These are phyloP conservation scores for Phytophthora tentaculata DNA, from an alignment of 352 stramenopile genomes.

Conservation along the genomic window DNA sequence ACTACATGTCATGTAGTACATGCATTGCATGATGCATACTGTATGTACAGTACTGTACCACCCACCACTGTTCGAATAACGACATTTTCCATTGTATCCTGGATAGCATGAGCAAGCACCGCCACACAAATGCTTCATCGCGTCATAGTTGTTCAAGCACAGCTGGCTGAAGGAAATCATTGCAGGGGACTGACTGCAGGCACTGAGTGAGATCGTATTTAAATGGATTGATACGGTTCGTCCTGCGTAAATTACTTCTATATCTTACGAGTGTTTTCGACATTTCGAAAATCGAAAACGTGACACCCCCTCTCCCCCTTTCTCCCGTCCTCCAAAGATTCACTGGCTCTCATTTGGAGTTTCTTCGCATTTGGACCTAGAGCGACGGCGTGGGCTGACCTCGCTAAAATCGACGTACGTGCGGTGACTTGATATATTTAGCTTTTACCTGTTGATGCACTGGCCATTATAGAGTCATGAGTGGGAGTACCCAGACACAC, in stretches of 20 bases:
- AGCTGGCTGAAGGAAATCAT: no score
- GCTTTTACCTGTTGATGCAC: background rate
- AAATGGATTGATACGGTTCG: slow-evolving; percentile 1
- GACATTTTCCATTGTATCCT: no score
- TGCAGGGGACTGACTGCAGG: background rate
- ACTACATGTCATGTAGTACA: no score
- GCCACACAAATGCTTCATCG: no score
- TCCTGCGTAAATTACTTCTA: background rate
- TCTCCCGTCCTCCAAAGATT: background rate
- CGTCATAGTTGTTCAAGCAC: no score
- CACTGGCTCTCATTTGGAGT: background rate
- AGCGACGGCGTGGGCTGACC: background rate
- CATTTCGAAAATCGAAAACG: background rate
- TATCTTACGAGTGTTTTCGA: background rate
- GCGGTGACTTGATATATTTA: background rate
- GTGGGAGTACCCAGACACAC: background rate
- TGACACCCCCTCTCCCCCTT: background rate
- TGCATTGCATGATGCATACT: no score
- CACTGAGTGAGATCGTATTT: slow-evolving; percentile 1
- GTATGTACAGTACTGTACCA: no score
- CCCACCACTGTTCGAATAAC: no score
- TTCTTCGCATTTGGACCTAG: background rate
- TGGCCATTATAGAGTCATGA: background rate
- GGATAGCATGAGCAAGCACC: no score
- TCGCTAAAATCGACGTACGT: background rate